Evolutionary conservation across 257 asterid species (phyloP).

Genomic region (Fraxinus quadrangulata): DNA sequence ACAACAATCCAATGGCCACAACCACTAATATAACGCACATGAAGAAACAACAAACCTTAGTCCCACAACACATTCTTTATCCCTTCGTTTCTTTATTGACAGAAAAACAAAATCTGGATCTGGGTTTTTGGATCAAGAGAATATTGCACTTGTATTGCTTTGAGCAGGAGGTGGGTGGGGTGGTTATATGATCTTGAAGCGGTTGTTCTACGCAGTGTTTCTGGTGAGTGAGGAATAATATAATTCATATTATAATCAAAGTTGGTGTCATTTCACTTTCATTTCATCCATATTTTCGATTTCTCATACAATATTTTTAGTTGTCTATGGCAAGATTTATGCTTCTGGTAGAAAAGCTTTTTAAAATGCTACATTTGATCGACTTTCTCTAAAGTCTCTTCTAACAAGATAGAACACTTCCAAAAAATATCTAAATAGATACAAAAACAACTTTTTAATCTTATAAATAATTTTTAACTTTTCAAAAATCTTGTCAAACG

Average conservation of each 20-base stretch:
- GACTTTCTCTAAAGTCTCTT: too few species aligned
- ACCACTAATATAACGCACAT: conserved; percentile 45
- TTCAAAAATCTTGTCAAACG: too few species aligned
- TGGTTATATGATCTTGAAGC: not conserved
- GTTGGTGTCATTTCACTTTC: not conserved
- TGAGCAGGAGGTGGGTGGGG: too few species aligned
- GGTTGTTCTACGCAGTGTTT: not conserved
- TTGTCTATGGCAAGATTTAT: too few species aligned
- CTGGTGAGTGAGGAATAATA: not conserved
- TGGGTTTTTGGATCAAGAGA: not conserved
- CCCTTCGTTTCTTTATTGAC: not conserved
- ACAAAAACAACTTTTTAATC: too few species aligned
- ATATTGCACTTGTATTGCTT: not conserved
- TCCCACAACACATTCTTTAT: conserved; percentile 57
- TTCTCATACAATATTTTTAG: not conserved
- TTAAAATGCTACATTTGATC: too few species aligned
- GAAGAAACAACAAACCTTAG: conserved; percentile 55
- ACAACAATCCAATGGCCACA: conserved; percentile 51
- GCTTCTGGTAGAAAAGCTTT: too few species aligned
- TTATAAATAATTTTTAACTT: too few species aligned
- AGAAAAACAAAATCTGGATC: not conserved
- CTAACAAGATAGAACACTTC: too few species aligned
- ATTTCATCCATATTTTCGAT: not conserved
- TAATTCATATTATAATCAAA: not conserved
- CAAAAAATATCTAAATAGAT: too few species aligned